A percentile compares a stretch with the other conserved stretches of the same genome.
Conservation (phyloP, 192 early-diverging fungal genomes). For the Lobosporangium transversale region DNA sequence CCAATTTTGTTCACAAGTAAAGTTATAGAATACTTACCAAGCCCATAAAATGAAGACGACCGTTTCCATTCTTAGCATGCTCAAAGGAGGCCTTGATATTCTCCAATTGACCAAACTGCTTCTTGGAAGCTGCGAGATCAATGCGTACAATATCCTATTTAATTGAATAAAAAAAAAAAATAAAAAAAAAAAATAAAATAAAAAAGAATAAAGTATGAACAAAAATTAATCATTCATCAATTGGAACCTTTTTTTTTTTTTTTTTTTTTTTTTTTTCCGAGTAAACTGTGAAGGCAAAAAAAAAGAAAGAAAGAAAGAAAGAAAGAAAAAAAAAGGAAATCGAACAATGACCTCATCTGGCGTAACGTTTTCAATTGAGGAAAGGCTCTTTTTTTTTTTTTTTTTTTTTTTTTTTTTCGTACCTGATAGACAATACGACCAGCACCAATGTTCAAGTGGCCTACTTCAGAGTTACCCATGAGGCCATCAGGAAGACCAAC, state of each 20-base stretch:
- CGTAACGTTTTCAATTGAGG: constrained; percentile 13
- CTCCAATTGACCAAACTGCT: constrained; percentile 77
- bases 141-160: constrained; percentile 98
- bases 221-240: background rate
- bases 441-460: constrained; percentile 99
- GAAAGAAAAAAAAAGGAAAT: background rate
- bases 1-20: too few relatives aligned
- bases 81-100: constrained; percentile 86
- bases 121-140: constrained; percentile 89
- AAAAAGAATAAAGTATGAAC: constrained; percentile 4
- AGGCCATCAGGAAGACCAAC: constrained; percentile 98
- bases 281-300: background rate
- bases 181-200: background rate
- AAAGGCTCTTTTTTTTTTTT: background rate
- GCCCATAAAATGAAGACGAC: constrained; percentile 93
- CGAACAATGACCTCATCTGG: constrained; percentile 50
- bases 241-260: too few relatives aligned
- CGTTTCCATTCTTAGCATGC: constrained; percentile 83
- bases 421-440: constrained; percentile 98
- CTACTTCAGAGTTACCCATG: constrained; percentile 99
- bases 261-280: too few relatives aligned
- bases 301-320: background rate
- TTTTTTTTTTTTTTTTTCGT: constrained; percentile 12
- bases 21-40: too few relatives aligned
- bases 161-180: background rate